Evolutionary conservation across 495 filamentous ascomycete genomes (phyloP).

Genomic region (Xylaria scruposa): DNA sequence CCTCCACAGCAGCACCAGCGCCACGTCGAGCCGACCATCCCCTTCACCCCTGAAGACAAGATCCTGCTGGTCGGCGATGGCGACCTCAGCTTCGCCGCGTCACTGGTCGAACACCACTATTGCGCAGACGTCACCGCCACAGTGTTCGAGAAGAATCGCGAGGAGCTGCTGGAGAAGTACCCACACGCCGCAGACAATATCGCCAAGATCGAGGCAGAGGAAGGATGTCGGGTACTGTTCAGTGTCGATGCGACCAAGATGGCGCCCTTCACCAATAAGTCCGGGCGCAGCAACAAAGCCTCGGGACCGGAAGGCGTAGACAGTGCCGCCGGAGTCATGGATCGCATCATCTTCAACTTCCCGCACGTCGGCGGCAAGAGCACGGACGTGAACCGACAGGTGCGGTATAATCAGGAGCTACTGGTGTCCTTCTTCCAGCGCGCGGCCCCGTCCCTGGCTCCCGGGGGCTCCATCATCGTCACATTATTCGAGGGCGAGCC

Average conservation of each 20-base stretch:
- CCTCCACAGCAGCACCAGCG: constrained; percentile 31
- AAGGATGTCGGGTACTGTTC: constrained; percentile 64
- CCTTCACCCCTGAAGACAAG: constrained; percentile 71
- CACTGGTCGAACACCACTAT: constrained; percentile 72
- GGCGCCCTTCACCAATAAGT: constrained; percentile 50
- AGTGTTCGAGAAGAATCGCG: constrained; percentile 52
- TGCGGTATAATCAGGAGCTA: constrained; percentile 89
- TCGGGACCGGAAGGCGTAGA: constrained; percentile 16
- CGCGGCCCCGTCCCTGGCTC: constrained; percentile 49
- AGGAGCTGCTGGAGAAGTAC: constrained; percentile 71
- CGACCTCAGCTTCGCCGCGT: constrained; percentile 89
- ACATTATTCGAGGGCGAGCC: constrained; percentile 92
- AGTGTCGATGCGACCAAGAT: constrained; percentile 78
- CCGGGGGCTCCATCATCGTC: constrained; percentile 74
- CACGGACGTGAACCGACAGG: constrained; percentile 93
- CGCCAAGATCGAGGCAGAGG: constrained; percentile 54
- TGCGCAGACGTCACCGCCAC: constrained; percentile 68
- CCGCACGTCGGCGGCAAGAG: constrained; percentile 91
- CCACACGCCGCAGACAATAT: constrained; percentile 73
- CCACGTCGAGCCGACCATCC: constrained; percentile 66
- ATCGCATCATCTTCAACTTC: constrained; percentile 92
- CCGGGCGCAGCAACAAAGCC: constrained; percentile 6
- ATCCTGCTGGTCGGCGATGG: constrained; percentile 92
- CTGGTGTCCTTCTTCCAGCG: constrained; percentile 82
- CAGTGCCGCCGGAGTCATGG: constrained; percentile 61